Evolutionary conservation across 306 rosid genomes (phyloP).

Genomic region (Aeschynomene evenia): DNA sequence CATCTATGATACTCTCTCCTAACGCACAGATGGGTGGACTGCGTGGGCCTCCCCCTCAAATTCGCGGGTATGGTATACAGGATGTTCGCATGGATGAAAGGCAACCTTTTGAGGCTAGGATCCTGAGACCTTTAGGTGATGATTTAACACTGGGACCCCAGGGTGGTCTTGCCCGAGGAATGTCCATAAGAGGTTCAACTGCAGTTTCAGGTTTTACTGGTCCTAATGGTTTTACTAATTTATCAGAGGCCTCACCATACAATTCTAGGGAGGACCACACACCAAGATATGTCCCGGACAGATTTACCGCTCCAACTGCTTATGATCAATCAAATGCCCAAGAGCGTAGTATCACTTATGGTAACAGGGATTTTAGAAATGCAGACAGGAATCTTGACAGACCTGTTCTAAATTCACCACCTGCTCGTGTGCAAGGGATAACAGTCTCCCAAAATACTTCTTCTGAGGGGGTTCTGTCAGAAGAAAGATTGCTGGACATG

Average conservation of each 20-base stretch:
- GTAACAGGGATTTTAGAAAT: slow-evolving; percentile 56
- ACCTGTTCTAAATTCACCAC: slow-evolving; percentile 46
- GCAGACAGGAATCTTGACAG: slow-evolving; percentile 47
- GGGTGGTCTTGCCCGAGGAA: slow-evolving; percentile 95
- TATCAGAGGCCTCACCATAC: slow-evolving; percentile 41
- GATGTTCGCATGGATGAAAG: slow-evolving; percentile 77
- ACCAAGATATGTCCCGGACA: slow-evolving; percentile 51
- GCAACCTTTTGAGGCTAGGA: slow-evolving; percentile 65
- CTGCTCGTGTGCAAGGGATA: slow-evolving; percentile 49
- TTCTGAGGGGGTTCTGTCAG: slow-evolving; percentile 40
- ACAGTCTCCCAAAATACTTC: slow-evolving; percentile 37
- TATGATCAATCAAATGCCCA: slow-evolving; percentile 56
- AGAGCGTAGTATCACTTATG: slow-evolving; percentile 51
- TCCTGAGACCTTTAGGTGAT: slow-evolving; percentile 58
- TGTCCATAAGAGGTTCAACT: slow-evolving; percentile 81
- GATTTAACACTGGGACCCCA: slow-evolving; percentile 85
- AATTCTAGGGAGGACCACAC: slow-evolving; percentile 54
- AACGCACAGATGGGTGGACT: slow-evolving; percentile 58
- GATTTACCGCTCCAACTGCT: slow-evolving; percentile 50
- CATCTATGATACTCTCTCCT: slow-evolving; percentile 58
- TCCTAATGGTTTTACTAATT: slow-evolving; percentile 60
- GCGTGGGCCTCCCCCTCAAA: slow-evolving; percentile 62
- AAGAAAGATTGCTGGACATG: slow-evolving; percentile 52
- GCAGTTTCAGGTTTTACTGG: slow-evolving; percentile 43
- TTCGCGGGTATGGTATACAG: slow-evolving; percentile 68